Base-by-base conservation (phyloP, 2,329 filamentous ascomycete genomes). In the Fusarium nelsonii region DNA sequence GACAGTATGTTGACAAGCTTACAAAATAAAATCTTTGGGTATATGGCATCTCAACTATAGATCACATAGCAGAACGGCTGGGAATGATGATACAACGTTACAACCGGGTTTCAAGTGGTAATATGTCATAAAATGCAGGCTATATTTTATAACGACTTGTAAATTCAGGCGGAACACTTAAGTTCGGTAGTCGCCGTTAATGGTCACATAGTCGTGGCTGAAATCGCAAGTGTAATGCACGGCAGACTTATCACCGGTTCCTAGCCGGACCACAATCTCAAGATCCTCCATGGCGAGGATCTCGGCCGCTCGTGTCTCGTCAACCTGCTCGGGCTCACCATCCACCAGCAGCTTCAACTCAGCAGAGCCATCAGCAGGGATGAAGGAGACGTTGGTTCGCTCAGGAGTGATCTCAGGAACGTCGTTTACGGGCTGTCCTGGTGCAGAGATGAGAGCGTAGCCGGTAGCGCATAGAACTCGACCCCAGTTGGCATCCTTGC, bases 401-500 rank as follows among this genome's bases (percentile, higher is more conserved):
- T 90, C 87, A 1, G 91, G 91, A 0, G 87, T 81, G 53, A 96
- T 87, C 45, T 88, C 87, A 2, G 84, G 82, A 2, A 91, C 88
- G 1, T 90, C 88, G 60, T 84, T 87, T 39, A 83, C 78, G n/a
- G 83, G 80, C 72, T 84, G 79, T 3, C 85, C 87, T 1, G 87
- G 88, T 70, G 88, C 86, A 3, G 85, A 87, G 65, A 90, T 84
- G 46, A 89, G 81, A 15, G 88, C 84, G 78, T 98, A 98, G 4
- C 96, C 96, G 6, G 94, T 94, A 1, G 96, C 95, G 79, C 96
- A 98, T 30, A 98, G 86, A 67, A 99, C 97, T 56, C 96, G 93
- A 34, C 96, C 96, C 96, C 96, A 99, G 84, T 99, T 99, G 18
- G 96, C 96, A 78, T 99, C 96, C 78, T 94, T 93, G 70, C 96